These are phyloP conservation scores for Colletotrichum abscissum DNA, from an alignment of 2,329 filamentous ascomycete genomes.

Conservation along the genomic window DNA sequence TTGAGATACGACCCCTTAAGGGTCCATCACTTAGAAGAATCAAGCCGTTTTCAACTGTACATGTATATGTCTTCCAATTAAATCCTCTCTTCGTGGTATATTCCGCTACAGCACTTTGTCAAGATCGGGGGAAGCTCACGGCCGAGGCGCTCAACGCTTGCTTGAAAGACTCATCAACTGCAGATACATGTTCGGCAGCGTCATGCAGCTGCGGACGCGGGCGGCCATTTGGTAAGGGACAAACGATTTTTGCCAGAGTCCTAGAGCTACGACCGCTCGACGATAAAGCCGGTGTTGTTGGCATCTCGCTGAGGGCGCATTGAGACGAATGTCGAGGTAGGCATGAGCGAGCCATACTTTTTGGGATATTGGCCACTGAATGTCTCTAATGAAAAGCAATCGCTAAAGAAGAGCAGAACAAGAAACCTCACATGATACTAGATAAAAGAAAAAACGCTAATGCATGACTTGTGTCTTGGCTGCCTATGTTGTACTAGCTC, in stretches of 20 bases:
- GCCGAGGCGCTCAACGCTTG: neutral
- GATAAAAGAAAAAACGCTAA: neutral
- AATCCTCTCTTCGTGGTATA: too few relatives aligned
- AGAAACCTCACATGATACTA: neutral
- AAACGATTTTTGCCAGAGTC: neutral
- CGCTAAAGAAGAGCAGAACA: neutral
- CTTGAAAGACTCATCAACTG: neutral
- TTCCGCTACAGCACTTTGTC: neutral
- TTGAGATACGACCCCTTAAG: too few relatives aligned
- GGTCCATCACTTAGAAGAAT: too few relatives aligned
- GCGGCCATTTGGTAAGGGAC: neutral
- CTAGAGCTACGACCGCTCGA: neutral
- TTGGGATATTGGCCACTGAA: neutral
- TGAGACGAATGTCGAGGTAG: rapidly evolving
- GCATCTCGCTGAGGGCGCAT: rapidly evolving
- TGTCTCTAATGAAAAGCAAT: neutral
- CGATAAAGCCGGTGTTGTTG: neutral
- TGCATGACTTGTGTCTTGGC: slow-evolving; percentile 17
- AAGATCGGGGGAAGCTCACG: neutral
- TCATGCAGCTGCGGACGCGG: neutral
- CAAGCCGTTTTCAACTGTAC: too few relatives aligned
- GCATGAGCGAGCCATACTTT: neutral
- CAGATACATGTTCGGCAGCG: neutral
- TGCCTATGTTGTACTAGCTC: neutral
- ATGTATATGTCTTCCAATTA: neutral